Percentiles rank a stretch among this genome's conserved stretches.
These are phyloP conservation scores for Entrophospora sp. DNA, from an alignment of 192 early-diverging fungal genomes.

Conservation along the genomic window DNA sequence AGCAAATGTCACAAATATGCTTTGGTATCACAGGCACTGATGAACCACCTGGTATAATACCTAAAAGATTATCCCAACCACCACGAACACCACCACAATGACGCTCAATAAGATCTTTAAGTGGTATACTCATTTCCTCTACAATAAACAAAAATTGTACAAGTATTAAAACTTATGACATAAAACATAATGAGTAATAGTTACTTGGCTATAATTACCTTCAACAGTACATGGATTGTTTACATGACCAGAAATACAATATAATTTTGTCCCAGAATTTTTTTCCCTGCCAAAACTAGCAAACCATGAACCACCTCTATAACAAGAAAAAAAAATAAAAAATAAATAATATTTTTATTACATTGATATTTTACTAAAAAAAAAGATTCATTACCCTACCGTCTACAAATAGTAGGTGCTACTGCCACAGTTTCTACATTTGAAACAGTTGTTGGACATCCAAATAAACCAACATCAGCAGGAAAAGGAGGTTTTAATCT, in stretches of 20 bases:
- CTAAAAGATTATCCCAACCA: slow-evolving; percentile 97
- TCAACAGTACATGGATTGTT: slow-evolving; percentile 97
- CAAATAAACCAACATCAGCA: slow-evolving; percentile 95
- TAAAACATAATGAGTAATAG: no score
- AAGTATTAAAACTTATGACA: no score
- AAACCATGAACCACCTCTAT: slow-evolving; percentile 86
- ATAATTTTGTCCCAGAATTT: slow-evolving; percentile 94
- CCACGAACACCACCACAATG: slow-evolving; percentile 96
- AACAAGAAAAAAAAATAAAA: no score
- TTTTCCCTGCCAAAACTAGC: slow-evolving; percentile 86
- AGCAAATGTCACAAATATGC: slow-evolving; percentile 73
- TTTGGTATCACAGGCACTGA: slow-evolving; percentile 88
- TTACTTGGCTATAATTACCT: slow-evolving; percentile 18
- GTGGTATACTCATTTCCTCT: slow-evolving; percentile 96
- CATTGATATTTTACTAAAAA: neutral
- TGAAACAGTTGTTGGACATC: slow-evolving; percentile 98
- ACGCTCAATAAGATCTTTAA: slow-evolving; percentile 84
- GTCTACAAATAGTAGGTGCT: slow-evolving; percentile 86
- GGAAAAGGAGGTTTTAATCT: slow-evolving; percentile 99
- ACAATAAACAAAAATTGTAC: neutral
- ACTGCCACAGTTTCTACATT: slow-evolving; percentile 99
- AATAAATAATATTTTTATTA: neutral
- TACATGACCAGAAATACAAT: slow-evolving; percentile 96
- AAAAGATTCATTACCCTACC: neutral
- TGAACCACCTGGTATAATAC: slow-evolving; percentile 94